Evolutionary conservation across 768 basidiomycete species (phyloP).

Genomic region (Russula brevipes): DNA sequence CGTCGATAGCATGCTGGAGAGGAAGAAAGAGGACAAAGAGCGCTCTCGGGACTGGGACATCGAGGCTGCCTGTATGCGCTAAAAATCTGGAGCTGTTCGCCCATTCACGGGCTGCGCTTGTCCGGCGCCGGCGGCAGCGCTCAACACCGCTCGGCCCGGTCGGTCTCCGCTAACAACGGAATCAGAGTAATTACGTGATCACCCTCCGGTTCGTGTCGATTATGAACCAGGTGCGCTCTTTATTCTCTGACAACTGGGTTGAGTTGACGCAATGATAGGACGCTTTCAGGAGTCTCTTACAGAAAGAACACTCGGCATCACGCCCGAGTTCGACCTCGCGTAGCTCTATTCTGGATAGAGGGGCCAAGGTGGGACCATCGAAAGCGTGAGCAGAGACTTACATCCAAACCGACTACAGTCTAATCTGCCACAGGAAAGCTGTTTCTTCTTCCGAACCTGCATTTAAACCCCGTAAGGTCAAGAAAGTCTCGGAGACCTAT

Average conservation of each 20-base stretch:
- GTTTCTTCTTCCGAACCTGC: conserved; percentile 51
- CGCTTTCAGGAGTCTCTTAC: conserved; percentile 52
- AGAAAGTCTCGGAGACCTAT: conserved; percentile 48
- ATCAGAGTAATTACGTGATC: neutral
- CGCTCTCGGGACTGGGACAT: neutral
- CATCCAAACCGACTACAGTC: neutral
- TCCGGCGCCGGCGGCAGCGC: neutral
- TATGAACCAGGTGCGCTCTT: conserved; percentile 23
- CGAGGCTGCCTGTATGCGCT: neutral
- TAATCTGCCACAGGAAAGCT: conserved; percentile 37
- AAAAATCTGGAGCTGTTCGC: no score
- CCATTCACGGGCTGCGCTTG: no score
- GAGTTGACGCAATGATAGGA: conserved; percentile 38
- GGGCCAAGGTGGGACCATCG: conserved; percentile 19
- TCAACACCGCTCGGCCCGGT: neutral
- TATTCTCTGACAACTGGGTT: neutral
- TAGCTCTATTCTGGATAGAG: conserved; percentile 32
- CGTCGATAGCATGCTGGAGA: neutral
- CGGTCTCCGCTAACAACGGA: neutral
- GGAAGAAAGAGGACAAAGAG: neutral
- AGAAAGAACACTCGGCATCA: conserved; percentile 32
- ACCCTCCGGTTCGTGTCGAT: neutral
- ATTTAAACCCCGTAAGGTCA: conserved; percentile 81
- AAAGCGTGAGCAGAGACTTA: conserved; percentile 17
- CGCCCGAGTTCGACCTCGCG: conserved; percentile 30